Evolutionary conservation across 2,329 filamentous ascomycete genomes (phyloP), one percentile per base, ranked within the genome.

Genomic region (Trichoderma afroharzianum): DNA sequence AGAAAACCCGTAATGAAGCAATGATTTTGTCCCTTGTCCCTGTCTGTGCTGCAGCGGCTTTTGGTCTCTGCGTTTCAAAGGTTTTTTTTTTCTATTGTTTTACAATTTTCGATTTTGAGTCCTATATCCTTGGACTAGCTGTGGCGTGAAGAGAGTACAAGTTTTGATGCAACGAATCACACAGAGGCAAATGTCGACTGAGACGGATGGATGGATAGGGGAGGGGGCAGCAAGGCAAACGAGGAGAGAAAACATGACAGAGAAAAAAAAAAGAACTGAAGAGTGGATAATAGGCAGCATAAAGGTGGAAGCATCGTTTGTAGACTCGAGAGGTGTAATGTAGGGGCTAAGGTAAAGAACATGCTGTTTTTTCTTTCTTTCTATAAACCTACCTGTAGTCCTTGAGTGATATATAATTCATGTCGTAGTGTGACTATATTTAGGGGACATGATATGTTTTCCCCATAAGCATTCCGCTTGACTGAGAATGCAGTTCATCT

Each of bases 1-100:
- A 82, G 79, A 81, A 75, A 81, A 75, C 79, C 63, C 76, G 78
- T 84, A 84, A 86, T 83, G 83, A 86, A 85, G 83, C 83, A 85
- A 83, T 85, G 78, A 87, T 86, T 80, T 84, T 88, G 66, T 62
- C 53, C 36, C 33, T 84, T 88, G 66, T 62, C 53, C 36, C 33
- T 69, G 24, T 24, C 66, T 50, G 57, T 69, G 66, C 66, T 43
- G 55, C 66, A 26, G 57, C 36, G 9, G 21, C 18, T 39, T 26
- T 53, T 33, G 32, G 57, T 67, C 47, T 57, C 24, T 57, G 28
- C 62, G 43, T 61, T 47, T 55, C 57, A 3, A 36, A 26, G n/a
- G 30, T n/a, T 43, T 47, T 53, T 32, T 68, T 68, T 33, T 57
- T 30, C n/a, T n/a, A n/a, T n/a, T 33, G 3, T 21, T 53, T 53